Conservation (phyloP, 2,329 filamentous ascomycete genomes). For the Botrytis porri region DNA sequence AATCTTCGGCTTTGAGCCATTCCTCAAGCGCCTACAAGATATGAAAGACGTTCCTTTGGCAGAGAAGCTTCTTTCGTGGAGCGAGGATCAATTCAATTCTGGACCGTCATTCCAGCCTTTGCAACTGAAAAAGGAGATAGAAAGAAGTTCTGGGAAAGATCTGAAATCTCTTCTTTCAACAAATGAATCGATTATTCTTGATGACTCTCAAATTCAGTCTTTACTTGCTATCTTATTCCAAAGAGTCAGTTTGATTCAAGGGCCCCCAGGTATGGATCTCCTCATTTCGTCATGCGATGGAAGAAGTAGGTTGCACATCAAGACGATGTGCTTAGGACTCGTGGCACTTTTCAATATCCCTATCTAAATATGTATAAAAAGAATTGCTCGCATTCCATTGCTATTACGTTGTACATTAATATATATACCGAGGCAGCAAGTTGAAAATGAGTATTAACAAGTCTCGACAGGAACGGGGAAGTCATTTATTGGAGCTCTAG, state of each 20-base stretch:
- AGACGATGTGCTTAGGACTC: background rate
- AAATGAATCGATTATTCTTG: conserved; percentile 41
- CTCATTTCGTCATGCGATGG: background rate
- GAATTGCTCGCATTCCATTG: background rate
- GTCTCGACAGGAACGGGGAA: conserved; percentile 63
- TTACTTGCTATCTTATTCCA: conserved; percentile 53
- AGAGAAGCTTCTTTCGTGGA: conserved; percentile 48
- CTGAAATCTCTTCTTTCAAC: conserved; percentile 38
- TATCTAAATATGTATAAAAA: background rate
- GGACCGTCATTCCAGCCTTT: conserved; percentile 26
- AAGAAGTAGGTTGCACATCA: background rate
- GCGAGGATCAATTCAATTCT: conserved; percentile 22
- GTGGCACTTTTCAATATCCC: background rate
- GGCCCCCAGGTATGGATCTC: conserved; percentile 54
- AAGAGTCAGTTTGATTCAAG: conserved; percentile 62
- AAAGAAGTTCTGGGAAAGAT: conserved; percentile 29
- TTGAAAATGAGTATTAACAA: background rate
- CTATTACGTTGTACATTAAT: background rate
- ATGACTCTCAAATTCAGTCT: conserved; percentile 55
- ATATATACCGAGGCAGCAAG: background rate
- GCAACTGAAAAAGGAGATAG: conserved; percentile 33
- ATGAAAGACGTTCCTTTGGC: conserved; percentile 56
- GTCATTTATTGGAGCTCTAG: conserved; percentile 66
- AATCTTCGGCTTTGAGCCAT: conserved; percentile 66
- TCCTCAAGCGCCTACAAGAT: conserved; percentile 57